A percentile compares a stretch with the other conserved stretches of the same genome.
Evolutionary conservation across 495 filamentous ascomycete species (phyloP).

Genomic region (Melanomma pulvis-pyrius): DNA sequence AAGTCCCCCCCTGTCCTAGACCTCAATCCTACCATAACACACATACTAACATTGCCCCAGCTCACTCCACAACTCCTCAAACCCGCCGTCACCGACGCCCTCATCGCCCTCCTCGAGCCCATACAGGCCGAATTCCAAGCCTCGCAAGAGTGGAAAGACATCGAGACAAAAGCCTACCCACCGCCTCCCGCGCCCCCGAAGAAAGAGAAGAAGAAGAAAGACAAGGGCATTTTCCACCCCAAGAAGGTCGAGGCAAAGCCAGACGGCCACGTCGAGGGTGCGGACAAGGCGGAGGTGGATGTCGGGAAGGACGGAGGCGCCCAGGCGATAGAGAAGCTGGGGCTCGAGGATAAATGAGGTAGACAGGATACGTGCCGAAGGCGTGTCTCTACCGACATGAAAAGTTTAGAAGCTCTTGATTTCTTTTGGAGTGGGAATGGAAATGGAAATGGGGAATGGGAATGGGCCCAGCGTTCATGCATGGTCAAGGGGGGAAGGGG

Average conservation of each 20-base stretch:
- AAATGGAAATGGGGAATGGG: background rate
- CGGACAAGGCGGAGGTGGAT: conserved; percentile 43
- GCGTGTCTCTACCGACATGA: background rate
- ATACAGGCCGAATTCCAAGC: conserved; percentile 72
- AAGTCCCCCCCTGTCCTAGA: conserved; percentile 44
- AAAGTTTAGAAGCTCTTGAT: background rate
- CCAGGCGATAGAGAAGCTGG: conserved; percentile 47
- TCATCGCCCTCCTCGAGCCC: conserved; percentile 72
- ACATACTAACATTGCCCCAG: conserved; percentile 47
- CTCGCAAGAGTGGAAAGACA: conserved; percentile 77
- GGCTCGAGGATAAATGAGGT: conserved; percentile 26
- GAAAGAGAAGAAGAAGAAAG: conserved; percentile 78
- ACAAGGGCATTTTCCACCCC: conserved; percentile 72
- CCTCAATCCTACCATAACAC: background rate
- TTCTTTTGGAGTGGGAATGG: background rate
- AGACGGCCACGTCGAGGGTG: conserved; percentile 47
- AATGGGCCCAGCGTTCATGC: conserved; percentile 4
- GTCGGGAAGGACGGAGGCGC: conserved; percentile 44
- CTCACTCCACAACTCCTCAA: conserved; percentile 86
- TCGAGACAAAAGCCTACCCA: conserved; percentile 81
- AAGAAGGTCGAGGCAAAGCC: conserved; percentile 41
- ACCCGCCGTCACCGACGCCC: conserved; percentile 67
- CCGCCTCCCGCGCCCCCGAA: conserved; percentile 63
- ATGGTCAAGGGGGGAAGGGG: background rate
- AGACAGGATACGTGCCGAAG: background rate